Evolutionary conservation across 192 early-diverging fungal species (phyloP).

Genomic region (Gaertneriomyces sp.): DNA sequence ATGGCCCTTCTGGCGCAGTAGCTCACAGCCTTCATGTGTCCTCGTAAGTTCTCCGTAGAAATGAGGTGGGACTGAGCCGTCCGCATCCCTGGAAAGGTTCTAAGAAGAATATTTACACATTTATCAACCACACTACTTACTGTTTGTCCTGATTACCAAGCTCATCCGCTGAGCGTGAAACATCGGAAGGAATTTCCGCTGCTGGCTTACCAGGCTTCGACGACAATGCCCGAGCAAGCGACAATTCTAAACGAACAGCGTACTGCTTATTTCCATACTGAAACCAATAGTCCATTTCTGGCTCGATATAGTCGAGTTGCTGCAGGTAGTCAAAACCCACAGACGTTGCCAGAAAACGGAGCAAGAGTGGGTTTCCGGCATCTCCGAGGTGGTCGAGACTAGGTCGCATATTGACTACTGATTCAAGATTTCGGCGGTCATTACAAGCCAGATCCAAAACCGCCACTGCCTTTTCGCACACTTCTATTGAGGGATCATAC

Average conservation of each 20-base stretch:
- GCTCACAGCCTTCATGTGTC: slow-evolving; percentile 67
- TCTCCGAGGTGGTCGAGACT: slow-evolving; percentile 71
- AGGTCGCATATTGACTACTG: slow-evolving; percentile 66
- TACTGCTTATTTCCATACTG: slow-evolving; percentile 66
- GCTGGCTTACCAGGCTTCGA: not conserved
- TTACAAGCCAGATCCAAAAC: slow-evolving; percentile 70
- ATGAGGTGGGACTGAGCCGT: slow-evolving; percentile 54
- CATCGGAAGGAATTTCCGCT: not conserved
- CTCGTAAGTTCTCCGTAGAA: slow-evolving; percentile 78
- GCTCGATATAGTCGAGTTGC: slow-evolving; percentile 67
- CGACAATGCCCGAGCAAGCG: slow-evolving; percentile 47
- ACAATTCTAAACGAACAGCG: slow-evolving; percentile 64
- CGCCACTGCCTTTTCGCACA: slow-evolving; percentile 65
- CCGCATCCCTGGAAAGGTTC: slow-evolving; percentile 6
- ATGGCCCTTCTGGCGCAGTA: slow-evolving; percentile 63
- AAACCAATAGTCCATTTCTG: slow-evolving; percentile 78
- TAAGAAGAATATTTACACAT: slow-evolving; percentile 3
- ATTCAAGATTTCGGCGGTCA: slow-evolving; percentile 61
- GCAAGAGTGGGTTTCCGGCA: slow-evolving; percentile 61
- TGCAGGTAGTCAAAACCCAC: slow-evolving; percentile 69
- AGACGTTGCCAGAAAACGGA: slow-evolving; percentile 66
- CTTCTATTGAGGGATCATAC: slow-evolving; percentile 71
- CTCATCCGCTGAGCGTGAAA: slow-evolving; percentile 3
- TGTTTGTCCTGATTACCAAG: slow-evolving; percentile 9
- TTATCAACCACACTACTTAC: slow-evolving; percentile 7